Evolutionary conservation across 2,329 filamentous ascomycete genomes (phyloP), one percentile per base, ranked within the genome.

Genomic region (Juglanconis juglandina): DNA sequence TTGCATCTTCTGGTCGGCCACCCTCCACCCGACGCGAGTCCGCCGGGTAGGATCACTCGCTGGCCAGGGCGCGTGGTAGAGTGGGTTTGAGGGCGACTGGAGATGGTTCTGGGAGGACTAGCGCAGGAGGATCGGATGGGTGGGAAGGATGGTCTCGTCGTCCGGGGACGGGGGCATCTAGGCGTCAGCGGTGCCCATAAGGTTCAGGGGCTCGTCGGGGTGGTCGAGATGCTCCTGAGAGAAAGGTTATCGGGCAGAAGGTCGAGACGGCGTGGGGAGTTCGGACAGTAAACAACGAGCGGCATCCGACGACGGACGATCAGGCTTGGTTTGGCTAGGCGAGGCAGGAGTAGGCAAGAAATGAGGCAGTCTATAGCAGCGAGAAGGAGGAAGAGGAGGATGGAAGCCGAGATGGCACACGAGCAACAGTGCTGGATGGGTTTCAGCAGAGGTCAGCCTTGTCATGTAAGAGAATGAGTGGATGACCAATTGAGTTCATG

Each of bases 1-100:
- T 58, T 60, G 61, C 61, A 63, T 63, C 47, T 56, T 59, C 61
- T 48, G 2, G 46, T 5, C 17, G 46, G 46, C 46, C 46, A 8
- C 8, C 46, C 46, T 48, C 46, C 46, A 48, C 32, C 46, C 46
- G 46, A 32, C 46, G 46, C 46, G 46, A 32, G 13, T 9, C 17
- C 46, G 46, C 46, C 46, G 46, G 46, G 46, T 48, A 17, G 46
- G 46, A 48, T 32, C 24, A 8, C 46, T 48, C 46, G 13, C 9
- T 48, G 46, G 17, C 14, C 46, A 7, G 46, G 46, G 17, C 46
- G 46, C 17, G 46, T 32, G 46, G 24, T 48, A 8, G 24, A 5
- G 11, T 7, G 46, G 13, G 17, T 48, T 6, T 4, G 17, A 32
- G 8, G 41, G 41, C 7, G 41, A 5, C 5, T 10, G 10, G 7